Conservation (phyloP, 2,329 filamentous ascomycete species). For the Clonostachys sp. region DNA sequence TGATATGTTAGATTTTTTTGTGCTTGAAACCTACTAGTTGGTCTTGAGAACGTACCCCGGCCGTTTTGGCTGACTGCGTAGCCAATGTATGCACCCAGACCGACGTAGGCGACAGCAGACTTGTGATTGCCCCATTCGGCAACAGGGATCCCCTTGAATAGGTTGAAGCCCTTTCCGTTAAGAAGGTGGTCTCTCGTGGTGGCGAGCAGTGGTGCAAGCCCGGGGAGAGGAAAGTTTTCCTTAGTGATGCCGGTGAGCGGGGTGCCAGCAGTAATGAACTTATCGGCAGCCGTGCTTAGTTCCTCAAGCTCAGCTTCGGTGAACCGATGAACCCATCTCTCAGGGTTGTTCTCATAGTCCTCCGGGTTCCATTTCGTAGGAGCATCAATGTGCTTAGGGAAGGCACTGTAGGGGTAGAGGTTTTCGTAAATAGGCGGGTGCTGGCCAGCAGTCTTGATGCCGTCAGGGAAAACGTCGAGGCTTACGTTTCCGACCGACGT, state of each 20-base stretch:
- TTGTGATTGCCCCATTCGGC: conserved; percentile 72
- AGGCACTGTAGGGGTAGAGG: conserved; percentile 61
- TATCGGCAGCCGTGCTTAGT: conserved; percentile 60
- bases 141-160: conserved; percentile 84
- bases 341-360: conserved; percentile 57
- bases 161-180: conserved; percentile 83
- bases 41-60: conserved; percentile 19
- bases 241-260: conserved; percentile 62
- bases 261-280: conserved; percentile 57
- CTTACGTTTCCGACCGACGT: too few species aligned
- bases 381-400: conserved; percentile 67
- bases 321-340: conserved; percentile 71
- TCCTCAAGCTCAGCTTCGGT: conserved; percentile 61
- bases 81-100: conserved; percentile 76
- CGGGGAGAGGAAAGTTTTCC: conserved; percentile 36
- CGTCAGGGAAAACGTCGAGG: conserved; percentile 33
- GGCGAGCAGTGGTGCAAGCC: too few species aligned
- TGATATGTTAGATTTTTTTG: too few species aligned
- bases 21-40: too few species aligned
- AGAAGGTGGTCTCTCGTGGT: conserved; percentile 33
- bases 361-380: conserved; percentile 67
- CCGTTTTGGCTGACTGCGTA: conserved; percentile 88
- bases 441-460: conserved; percentile 59
- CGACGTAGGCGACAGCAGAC: conserved; percentile 83
- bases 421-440: conserved; percentile 62